Conservation (phyloP, 495 filamentous ascomycete genomes). For the Lichenothelia convexa region DNA sequence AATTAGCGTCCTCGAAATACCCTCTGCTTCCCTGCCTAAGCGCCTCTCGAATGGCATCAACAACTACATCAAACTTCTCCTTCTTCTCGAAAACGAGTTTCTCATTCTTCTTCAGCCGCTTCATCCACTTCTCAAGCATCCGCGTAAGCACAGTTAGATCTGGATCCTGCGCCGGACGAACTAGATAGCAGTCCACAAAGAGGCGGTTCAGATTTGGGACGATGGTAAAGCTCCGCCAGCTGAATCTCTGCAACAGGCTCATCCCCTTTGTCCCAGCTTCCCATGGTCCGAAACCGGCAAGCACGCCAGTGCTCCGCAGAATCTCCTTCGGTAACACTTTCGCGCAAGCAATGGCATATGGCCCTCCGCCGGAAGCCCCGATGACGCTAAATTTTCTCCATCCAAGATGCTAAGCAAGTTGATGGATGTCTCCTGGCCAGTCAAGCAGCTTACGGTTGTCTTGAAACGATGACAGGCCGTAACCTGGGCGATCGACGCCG, state of each 20-base stretch:
- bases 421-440: constrained; percentile 24
- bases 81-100: constrained; percentile 3
- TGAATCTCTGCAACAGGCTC: constrained; percentile 1
- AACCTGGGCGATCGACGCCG: constrained; percentile 26
- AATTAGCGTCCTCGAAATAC: constrained; percentile 14
- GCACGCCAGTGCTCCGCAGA: constrained; percentile 19
- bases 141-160: neutral
- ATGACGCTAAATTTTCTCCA: constrained; percentile 24
- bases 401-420: constrained; percentile 20
- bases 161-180: neutral
- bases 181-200: neutral
- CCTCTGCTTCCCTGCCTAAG: constrained; percentile 17
- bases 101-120: neutral
- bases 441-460: constrained; percentile 21
- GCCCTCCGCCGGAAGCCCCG: constrained; percentile 28
- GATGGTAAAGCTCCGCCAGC: constrained; percentile 4
- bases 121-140: neutral
- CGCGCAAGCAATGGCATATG: constrained; percentile 30
- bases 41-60: constrained; percentile 10
- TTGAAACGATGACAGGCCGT: constrained; percentile 25
- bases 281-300: constrained; percentile 21
- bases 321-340: constrained; percentile 16
- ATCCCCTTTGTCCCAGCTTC: constrained; percentile 13
- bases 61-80: constrained; percentile 2
- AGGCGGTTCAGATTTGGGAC: constrained; percentile 1